These are phyloP conservation scores for Mallotus nudiflorus DNA, from an alignment of 345 rosid species.

Conservation along the genomic window DNA sequence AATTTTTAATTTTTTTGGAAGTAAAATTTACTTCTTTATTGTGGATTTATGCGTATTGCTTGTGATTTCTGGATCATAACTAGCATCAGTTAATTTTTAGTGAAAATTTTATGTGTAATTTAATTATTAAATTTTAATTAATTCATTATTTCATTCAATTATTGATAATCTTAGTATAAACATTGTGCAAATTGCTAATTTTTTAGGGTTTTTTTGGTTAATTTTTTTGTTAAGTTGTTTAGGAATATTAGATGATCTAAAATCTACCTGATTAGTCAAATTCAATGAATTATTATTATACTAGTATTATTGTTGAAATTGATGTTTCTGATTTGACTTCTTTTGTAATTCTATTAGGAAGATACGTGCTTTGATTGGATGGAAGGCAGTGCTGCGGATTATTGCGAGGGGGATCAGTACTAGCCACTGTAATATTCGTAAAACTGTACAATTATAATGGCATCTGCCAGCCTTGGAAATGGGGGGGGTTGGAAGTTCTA, in stretches of 20 bases:
- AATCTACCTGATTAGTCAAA: neutral
- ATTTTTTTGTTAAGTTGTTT: neutral
- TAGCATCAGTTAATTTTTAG: neutral
- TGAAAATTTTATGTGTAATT: conserved; percentile 2
- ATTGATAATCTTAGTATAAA: too few species aligned
- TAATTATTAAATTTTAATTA: too few species aligned
- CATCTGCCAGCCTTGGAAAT: conserved; percentile 83
- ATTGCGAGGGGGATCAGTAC: conserved; percentile 37
- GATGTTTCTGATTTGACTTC: conserved; percentile 26
- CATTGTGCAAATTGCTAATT: too few species aligned
- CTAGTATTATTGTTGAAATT: neutral
- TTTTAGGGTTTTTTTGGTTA: too few species aligned
- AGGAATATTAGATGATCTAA: conserved; percentile 1
- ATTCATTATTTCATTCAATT: too few species aligned
- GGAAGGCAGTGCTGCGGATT: conserved; percentile 35
- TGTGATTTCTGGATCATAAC: neutral
- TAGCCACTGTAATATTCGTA: conserved; percentile 35
- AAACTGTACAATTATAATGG: conserved; percentile 43
- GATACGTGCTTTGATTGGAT: conserved; percentile 41
- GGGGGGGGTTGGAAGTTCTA: conserved; percentile 97
- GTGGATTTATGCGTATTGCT: neutral
- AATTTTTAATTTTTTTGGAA: neutral
- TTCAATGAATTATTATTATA: neutral
- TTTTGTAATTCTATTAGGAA: conserved; percentile 47
- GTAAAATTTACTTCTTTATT: neutral